Conservation (phyloP, 441 rosid genomes). For the Caryocar brasiliense region DNA sequence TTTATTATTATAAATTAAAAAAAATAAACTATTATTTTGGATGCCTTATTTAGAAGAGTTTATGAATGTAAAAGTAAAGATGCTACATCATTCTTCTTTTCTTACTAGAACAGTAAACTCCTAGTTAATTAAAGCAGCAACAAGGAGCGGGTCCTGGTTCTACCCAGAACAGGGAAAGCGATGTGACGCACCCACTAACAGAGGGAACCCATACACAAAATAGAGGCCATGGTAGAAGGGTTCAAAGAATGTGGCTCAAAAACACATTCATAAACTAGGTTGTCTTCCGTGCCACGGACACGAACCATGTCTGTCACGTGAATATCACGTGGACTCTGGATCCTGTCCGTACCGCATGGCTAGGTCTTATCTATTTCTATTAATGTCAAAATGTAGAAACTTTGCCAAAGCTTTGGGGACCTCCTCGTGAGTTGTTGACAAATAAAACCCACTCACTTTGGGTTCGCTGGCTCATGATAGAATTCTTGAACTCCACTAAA, state of each 20-base stretch:
- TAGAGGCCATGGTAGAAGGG: conserved; percentile 10
- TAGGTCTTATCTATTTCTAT: conserved; percentile 5
- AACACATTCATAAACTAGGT: conserved; percentile 19
- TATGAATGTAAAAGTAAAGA: too few species aligned
- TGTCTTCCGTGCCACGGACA: conserved; percentile 31
- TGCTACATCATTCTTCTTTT: too few species aligned
- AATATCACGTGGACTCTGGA: conserved; percentile 27
- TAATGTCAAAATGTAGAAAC: not conserved
- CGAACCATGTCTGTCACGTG: conserved; percentile 23
- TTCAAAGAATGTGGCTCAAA: conserved; percentile 22
- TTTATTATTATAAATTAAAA: too few species aligned
- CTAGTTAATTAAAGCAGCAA: too few species aligned
- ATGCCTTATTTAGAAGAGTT: too few species aligned
- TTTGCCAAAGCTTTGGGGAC: not conserved
- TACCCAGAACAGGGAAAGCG: conserved; percentile 1
- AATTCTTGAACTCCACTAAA: too few species aligned
- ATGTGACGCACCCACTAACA: not conserved
- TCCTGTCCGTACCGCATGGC: conserved; percentile 18
- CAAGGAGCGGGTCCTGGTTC: not conserved
- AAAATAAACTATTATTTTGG: too few species aligned
- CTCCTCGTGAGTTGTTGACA: too few species aligned
- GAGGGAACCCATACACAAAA: not conserved
- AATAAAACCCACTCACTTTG: too few species aligned
- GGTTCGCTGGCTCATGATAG: too few species aligned
- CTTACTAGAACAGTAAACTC: too few species aligned